These are phyloP conservation scores for Rhodotorula toruloides DNA, from an alignment of 768 basidiomycete species.

Conservation along the genomic window DNA sequence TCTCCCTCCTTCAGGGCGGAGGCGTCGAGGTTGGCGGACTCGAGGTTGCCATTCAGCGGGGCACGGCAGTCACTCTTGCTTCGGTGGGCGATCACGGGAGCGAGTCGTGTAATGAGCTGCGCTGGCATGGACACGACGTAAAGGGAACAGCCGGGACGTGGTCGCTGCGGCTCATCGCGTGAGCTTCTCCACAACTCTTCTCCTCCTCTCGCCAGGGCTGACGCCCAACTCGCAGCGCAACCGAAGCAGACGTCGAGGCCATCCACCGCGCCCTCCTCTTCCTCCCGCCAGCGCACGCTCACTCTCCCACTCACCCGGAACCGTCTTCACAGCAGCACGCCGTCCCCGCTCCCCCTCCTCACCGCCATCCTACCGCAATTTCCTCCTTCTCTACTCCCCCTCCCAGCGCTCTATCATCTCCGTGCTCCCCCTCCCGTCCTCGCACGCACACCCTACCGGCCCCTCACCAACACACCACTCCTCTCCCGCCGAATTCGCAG, in stretches of 20 bases:
- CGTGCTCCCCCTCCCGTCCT: background rate
- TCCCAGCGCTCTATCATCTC: background rate
- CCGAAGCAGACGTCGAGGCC: constrained; percentile 3
- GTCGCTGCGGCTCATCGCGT: background rate
- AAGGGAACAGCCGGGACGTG: background rate
- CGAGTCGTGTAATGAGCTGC: background rate
- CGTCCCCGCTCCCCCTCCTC: background rate
- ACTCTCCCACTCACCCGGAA: no score
- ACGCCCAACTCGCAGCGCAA: background rate
- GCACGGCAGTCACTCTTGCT: background rate
- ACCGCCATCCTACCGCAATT: constrained; percentile 20
- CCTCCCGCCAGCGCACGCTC: background rate
- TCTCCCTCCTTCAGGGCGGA: constrained; percentile 6
- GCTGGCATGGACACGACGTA: background rate
- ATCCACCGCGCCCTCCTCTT: constrained; percentile 10
- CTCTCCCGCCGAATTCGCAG: constrained; percentile 2
- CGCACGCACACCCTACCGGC: background rate
- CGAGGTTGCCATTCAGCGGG: background rate
- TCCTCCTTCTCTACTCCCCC: constrained; percentile 8
- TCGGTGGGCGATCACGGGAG: fast-evolving
- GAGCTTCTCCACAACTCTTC: background rate
- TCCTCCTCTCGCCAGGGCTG: background rate
- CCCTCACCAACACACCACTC: constrained; percentile 5
- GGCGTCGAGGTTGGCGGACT: background rate
- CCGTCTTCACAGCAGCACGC: no score